A percentile compares a stretch with the other conserved stretches of the same genome.
These are phyloP conservation scores for Endotrypanum monterogeii DNA, from an alignment of 208 protist genomes.

Conservation along the genomic window DNA sequence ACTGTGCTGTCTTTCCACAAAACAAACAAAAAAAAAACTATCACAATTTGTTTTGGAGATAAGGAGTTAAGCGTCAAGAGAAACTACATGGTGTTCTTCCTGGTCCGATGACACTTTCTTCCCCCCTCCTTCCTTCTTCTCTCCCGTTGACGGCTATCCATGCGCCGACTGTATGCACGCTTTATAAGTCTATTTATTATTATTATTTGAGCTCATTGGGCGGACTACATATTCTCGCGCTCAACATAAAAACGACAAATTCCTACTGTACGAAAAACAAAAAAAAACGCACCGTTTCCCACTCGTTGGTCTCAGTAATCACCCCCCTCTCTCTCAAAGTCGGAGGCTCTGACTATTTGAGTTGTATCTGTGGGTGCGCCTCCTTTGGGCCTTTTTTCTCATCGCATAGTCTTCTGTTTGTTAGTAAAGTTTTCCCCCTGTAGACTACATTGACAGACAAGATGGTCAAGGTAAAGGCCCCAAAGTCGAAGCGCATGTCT, in stretches of 20 bases:
- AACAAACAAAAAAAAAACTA: no score
- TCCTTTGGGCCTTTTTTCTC: background rate
- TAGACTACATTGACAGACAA: conserved; percentile 1
- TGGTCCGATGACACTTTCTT: background rate
- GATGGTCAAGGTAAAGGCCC: conserved; percentile 76
- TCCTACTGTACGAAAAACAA: background rate
- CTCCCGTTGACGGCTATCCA: background rate
- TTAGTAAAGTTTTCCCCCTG: background rate
- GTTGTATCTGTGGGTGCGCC: background rate
- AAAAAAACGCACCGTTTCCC: background rate
- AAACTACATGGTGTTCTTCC: conserved; percentile 2
- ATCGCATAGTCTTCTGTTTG: background rate
- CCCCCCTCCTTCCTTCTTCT: background rate
- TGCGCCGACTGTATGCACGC: background rate
- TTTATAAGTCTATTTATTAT: background rate
- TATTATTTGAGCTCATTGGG: background rate
- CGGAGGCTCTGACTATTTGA: background rate
- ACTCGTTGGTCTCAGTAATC: background rate
- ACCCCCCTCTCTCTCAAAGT: no score
- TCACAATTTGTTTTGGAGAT: background rate
- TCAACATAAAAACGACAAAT: background rate
- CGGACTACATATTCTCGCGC: background rate
- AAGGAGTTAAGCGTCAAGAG: background rate
- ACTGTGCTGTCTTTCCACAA: background rate
- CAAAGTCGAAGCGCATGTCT: conserved; percentile 84